Base-by-base conservation (phyloP, 164 flowering plant genomes). In the Stephania japonica region DNA sequence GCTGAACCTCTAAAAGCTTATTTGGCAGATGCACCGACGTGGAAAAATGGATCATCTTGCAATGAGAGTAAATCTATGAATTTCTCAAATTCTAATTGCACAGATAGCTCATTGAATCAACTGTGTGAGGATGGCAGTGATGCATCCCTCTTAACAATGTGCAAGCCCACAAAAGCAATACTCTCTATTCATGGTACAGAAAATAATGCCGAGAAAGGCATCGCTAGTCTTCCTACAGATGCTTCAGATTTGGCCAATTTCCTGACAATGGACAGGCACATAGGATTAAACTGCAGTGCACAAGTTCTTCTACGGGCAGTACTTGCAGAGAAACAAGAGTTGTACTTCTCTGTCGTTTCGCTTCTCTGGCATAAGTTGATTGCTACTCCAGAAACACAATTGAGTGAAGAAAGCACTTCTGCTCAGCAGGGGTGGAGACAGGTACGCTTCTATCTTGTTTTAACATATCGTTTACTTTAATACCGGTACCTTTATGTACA, bases 381-480 rank as follows among this genome's bases (percentile, higher is more conserved):
- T 70, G 90, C 86, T 47, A 77, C 94, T 18, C 98, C 99, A n/a
- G 99, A 94, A 80, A 92, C 86, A 67, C 89, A 90, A 78, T 87
- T 86, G 23, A 80, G 80, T 85, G 94, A 89, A 44, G 97, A 92
- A 80, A 87, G 99, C 81, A 94, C 99, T 69, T 94, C 99, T 75
- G 98, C 99, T 19, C 99, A 92, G 73, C 99, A 92, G 79, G 99
- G 99, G 75, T 94, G 99, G 99, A 83, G 99, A 70, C 99, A 94
- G 97, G 99, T 94, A 89, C 73, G 32, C 0, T 77, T 21, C 43
- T 44, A 64, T 24, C 59, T 59, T 14, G 6, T 32, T 64, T 21
- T 70, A 49, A 23, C 12, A 49, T 23, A 11, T 63, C 41, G 41
- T 47, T 63, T 74, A 42, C 56, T 41, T 67, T 12, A 24, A 47